Evolutionary conservation across 768 basidiomycete genomes (phyloP).

Genomic region (Tulasnella sp.): DNA sequence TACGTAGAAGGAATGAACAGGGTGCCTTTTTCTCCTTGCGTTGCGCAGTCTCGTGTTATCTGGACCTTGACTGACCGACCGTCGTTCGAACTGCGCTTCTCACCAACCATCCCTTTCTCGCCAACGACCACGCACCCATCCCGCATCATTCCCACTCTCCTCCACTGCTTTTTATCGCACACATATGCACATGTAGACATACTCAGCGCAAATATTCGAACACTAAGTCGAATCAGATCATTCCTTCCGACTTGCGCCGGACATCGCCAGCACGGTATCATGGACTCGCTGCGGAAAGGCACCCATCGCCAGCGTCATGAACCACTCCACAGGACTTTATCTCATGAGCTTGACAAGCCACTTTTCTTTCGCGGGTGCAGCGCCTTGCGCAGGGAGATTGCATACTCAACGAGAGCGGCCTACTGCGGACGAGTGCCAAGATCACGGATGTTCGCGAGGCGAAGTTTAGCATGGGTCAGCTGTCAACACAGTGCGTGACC

Average conservation of each 20-base stretch:
- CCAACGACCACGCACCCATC: too few relatives aligned
- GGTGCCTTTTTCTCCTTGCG: slow-evolving; percentile 38
- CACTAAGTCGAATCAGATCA: slow-evolving; percentile 46
- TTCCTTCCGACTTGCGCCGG: slow-evolving; percentile 43
- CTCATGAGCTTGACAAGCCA: slow-evolving; percentile 36
- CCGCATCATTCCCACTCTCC: too few relatives aligned
- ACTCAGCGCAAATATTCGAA: slow-evolving; percentile 50
- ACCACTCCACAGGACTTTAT: slow-evolving; percentile 39
- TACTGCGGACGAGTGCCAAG: slow-evolving; percentile 51
- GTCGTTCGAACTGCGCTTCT: slow-evolving; percentile 40
- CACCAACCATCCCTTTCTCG: too few relatives aligned
- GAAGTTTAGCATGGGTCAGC: slow-evolving; percentile 52
- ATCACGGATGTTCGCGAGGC: slow-evolving; percentile 55
- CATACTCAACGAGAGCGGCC: slow-evolving; percentile 51
- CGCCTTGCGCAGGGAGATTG: slow-evolving; percentile 50
- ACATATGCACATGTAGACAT: slow-evolving; percentile 38
- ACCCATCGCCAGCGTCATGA: slow-evolving; percentile 50
- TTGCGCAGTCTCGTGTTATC: slow-evolving; percentile 40
- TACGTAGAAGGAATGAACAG: slow-evolving; percentile 69
- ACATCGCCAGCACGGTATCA: slow-evolving; percentile 45
- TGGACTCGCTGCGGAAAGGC: slow-evolving; percentile 53
- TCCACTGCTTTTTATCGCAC: too few relatives aligned
- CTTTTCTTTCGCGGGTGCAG: slow-evolving; percentile 50
- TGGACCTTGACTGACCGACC: slow-evolving; percentile 48
- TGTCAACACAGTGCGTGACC: slow-evolving; percentile 49